Base-by-base conservation (phyloP, 441 rosid genomes). In the Lepidium campestre region DNA sequence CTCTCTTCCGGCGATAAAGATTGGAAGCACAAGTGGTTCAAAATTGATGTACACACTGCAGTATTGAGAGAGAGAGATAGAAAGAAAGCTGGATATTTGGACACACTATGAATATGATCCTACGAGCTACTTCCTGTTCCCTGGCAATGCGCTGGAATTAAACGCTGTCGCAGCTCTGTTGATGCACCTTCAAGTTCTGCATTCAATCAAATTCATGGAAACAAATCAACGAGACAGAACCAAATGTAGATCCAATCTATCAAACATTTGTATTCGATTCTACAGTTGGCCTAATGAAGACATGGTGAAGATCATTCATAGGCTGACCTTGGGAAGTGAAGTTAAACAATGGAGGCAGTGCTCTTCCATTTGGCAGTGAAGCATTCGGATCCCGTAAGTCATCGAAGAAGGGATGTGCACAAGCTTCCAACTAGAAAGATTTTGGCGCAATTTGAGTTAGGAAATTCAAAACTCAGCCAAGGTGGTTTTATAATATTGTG, bases 131-230 rank as follows among this genome's bases (percentile, higher is more conserved):
- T 64, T 71, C 75, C 75, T 22, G 32, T 63, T 39, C 75, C 75
- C 54, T 64, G 75, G 65, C 59, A 39, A 64, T 64, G 65, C 50
- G 63, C 48, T 73, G 77, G 77, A 20, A 88, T 86, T 69, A 88
- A 83, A 12, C 85, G 87, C 13, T 79, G 78, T 19, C 91, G 78
- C 49, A 88, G 78, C 63, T 88, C 98, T 41, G 81, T 3, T 57
- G 98, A 75, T 68, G 89, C 91, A 36, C 97, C 97, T 22, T 81
- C 85, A 79, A 93, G 75, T 78, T 93, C 98, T 93, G 91, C 67
- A 29, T 29, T 79, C n/a, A 62, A 1, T 48, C 65, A 48, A 48
- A 71, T 10, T 57, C 57, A 48, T 47, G 31, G 7, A 40, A 68
- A 37, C 70, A 39, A n/a, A 47, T 39, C 36, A 64, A 37, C 53